These are phyloP conservation scores for Russula foetens DNA, from an alignment of 768 basidiomycete species.

Conservation along the genomic window DNA sequence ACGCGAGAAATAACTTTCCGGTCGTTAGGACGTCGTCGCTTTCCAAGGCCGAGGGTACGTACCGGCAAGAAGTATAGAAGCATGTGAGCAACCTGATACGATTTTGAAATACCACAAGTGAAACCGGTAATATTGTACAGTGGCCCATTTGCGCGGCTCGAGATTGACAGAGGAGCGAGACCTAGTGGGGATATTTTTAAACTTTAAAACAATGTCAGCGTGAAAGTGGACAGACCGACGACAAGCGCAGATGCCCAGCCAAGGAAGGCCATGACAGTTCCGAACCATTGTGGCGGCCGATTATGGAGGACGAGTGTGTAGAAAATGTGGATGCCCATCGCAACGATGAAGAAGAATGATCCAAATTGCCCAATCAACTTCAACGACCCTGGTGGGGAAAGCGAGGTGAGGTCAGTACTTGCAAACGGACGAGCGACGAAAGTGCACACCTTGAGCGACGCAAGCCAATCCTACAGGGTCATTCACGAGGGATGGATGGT, in stretches of 20 bases:
- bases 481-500: too few relatives aligned
- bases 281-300: slow-evolving; percentile 44
- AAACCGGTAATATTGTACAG: slow-evolving; percentile 47
- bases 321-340: slow-evolving; percentile 62
- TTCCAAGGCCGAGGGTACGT: slow-evolving; percentile 17
- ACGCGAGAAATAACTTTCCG: slow-evolving; percentile 48
- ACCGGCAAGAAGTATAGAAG: slow-evolving; percentile 59
- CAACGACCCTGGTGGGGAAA: slow-evolving; percentile 36
- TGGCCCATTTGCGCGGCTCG: slow-evolving; percentile 30
- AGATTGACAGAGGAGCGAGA: slow-evolving; percentile 26
- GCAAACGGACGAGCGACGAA: background rate
- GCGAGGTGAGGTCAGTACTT: background rate
- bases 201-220: background rate
- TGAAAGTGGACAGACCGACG: slow-evolving; percentile 36
- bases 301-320: slow-evolving; percentile 51
- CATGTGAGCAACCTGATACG: slow-evolving; percentile 37
- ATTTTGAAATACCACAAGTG: slow-evolving; percentile 42
- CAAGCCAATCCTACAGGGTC: slow-evolving; percentile 33
- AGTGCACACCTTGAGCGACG: slow-evolving; percentile 46
- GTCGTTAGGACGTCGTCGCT: background rate
- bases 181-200: slow-evolving; percentile 5
- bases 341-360: slow-evolving; percentile 54
- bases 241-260: slow-evolving; percentile 49
- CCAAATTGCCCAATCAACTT: slow-evolving; percentile 57
- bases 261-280: slow-evolving; percentile 32